Base-by-base conservation (phyloP, 306 rosid genomes). In the Trifolium pratense region DNA sequence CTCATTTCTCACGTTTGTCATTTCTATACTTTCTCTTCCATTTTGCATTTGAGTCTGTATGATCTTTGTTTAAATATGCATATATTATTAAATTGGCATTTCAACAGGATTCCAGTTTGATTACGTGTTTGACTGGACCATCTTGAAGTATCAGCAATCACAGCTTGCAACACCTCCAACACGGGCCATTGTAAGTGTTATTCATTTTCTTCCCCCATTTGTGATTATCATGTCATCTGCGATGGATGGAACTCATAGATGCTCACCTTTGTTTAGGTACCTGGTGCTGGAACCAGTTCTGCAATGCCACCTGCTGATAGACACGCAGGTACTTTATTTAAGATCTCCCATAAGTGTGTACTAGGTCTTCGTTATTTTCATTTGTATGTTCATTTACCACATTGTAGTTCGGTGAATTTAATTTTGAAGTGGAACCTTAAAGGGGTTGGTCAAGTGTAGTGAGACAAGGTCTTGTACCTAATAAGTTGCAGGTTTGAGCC, bases 51-150 rank as follows among this genome's bases (percentile, higher is more conserved):
- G 39, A 64, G 51, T 65, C 26, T 62, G 42, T 75, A 15, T 34
- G 43, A 56, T 43, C 62, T 5, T 73, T 42, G 26, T 4, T 51
- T 69, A 45, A 31, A 55, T 31, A 56, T 45, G 46, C 57, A 48
- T 52, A 51, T 71, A 60, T 75, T 36, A 56, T 71, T 66, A 48
- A 59, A 53, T 68, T 17, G 68, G 60, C 42, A 73, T 73, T 48
- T 51, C 62, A 77, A 60, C 86, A 93, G 98, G 98, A 73, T 93
- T 93, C 81, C 98, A 91, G 87, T 90, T 93, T 75, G 98, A 93
- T 85, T 90, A 90, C 73, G 98, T 90, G 72, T 93, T 93, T 87
- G 98, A 92, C 77, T 92, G 98, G 97, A 93, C 98, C 72, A 93
- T 93, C 65, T 89, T 93, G 77, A 93, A 93, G 90, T 90, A 90